Conservation (phyloP, 1,139 yeast species). For the Kodamaea arcana region DNA sequence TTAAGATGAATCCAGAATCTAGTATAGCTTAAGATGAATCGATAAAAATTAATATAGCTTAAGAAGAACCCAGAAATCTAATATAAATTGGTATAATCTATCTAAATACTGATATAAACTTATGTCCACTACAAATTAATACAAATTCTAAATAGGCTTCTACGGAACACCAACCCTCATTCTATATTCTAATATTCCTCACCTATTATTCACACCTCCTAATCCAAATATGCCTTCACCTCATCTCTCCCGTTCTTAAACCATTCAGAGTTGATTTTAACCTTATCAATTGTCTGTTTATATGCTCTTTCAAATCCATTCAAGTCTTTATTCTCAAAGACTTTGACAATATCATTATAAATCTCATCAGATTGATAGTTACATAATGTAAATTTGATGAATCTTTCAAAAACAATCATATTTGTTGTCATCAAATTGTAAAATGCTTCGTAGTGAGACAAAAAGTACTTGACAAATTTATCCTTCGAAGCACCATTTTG, state of each 20-base stretch:
- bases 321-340: constrained; percentile 54
- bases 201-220: too few relatives aligned
- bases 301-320: constrained; percentile 60
- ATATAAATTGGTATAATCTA: too few relatives aligned
- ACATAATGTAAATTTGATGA: constrained; percentile 50
- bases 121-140: too few relatives aligned
- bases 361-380: constrained; percentile 43
- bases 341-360: constrained; percentile 41
- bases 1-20: too few relatives aligned
- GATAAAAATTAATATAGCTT: too few relatives aligned
- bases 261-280: constrained; percentile 50
- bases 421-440: constrained; percentile 49
- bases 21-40: too few relatives aligned
- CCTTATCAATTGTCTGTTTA: constrained; percentile 51
- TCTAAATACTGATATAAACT: too few relatives aligned
- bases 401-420: constrained; percentile 62
- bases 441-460: constrained; percentile 48
- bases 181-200: too few relatives aligned
- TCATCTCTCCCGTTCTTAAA: constrained; percentile 27
- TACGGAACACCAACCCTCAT: too few relatives aligned
- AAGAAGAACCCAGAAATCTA: too few relatives aligned
- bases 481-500: constrained; percentile 47
- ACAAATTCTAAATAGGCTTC: too few relatives aligned
- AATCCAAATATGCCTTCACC: constrained; percentile 28
- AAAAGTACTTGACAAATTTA: constrained; percentile 53